phyloP scores from a whole-genome alignment of 805 yeast species.

The Candida loeiensis region DNA sequence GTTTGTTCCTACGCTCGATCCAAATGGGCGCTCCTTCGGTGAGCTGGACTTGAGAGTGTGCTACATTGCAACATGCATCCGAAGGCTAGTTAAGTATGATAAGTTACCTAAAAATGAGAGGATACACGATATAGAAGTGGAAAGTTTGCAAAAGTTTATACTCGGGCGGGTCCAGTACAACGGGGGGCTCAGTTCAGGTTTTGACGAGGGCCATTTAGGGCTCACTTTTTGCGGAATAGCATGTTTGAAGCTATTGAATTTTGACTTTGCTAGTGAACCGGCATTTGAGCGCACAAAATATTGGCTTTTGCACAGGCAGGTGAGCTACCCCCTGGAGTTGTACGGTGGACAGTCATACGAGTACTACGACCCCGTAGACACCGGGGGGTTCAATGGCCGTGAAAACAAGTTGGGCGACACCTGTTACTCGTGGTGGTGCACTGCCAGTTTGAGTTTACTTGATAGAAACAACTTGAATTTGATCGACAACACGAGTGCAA shows the following conservation, averaged over 20 bases:
- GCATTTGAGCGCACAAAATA: slow-evolving; percentile 33
- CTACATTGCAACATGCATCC: slow-evolving; percentile 67
- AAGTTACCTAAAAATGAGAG: slow-evolving; percentile 20
- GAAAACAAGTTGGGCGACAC: slow-evolving; percentile 82
- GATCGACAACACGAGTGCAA: slow-evolving; percentile 33
- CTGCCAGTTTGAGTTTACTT: slow-evolving; percentile 54
- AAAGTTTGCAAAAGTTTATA: slow-evolving; percentile 34
- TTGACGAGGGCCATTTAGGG: slow-evolving; percentile 80
- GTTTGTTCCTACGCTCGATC: slow-evolving; percentile 30
- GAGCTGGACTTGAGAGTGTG: slow-evolving; percentile 72
- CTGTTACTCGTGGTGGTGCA: slow-evolving; percentile 84
- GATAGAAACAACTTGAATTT: slow-evolving; percentile 22
- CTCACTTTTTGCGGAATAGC: slow-evolving; percentile 81
- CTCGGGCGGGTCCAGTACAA: slow-evolving; percentile 33
- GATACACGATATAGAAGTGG: slow-evolving; percentile 41
- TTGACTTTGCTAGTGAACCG: slow-evolving; percentile 15
- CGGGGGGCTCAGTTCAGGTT: slow-evolving; percentile 69
- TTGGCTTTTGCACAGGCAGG: slow-evolving; percentile 68
- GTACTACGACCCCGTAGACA: slow-evolving; percentile 44
- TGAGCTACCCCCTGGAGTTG: slow-evolving; percentile 30
- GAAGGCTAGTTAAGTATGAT: slow-evolving; percentile 47
- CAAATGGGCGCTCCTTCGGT: slow-evolving; percentile 39
- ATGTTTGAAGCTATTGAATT: slow-evolving; percentile 43
- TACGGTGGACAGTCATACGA: slow-evolving; percentile 31
- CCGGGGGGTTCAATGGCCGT: slow-evolving; percentile 85